Evolutionary conservation across 352 stramenopile genomes (phyloP).

Genomic region (Discostella stelligera): DNA sequence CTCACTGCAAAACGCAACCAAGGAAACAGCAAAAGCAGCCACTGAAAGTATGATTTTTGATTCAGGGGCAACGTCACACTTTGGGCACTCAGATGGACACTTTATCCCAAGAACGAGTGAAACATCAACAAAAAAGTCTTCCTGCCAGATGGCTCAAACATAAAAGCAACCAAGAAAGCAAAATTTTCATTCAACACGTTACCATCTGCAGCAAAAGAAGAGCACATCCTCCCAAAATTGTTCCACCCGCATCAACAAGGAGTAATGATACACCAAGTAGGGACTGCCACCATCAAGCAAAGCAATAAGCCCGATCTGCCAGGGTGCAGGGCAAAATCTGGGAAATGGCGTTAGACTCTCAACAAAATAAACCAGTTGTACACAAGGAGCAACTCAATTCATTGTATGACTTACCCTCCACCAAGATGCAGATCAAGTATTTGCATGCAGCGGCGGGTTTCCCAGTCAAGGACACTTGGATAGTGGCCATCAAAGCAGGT

Average conservation of each 20-base stretch:
- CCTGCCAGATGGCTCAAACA: background rate
- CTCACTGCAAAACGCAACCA: background rate
- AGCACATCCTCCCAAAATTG: conserved; percentile 27
- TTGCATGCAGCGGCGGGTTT: background rate
- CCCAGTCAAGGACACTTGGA: background rate
- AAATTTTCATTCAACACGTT: conserved; percentile 19
- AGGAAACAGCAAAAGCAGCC: background rate
- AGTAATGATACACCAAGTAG: background rate
- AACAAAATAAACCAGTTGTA: background rate
- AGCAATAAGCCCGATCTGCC: background rate
- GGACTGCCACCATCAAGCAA: background rate
- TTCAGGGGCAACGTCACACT: conserved; percentile 14
- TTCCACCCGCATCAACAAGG: conserved; percentile 12
- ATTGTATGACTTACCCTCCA: conserved; percentile 20
- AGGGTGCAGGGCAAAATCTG: background rate
- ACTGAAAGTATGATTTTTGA: conserved; percentile 14
- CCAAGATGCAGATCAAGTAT: conserved; percentile 19
- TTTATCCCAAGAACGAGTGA: conserved; percentile 7
- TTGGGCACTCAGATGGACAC: background rate
- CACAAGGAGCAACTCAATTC: background rate
- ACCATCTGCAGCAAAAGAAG: conserved; percentile 7
- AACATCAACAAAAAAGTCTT: conserved; percentile 1
- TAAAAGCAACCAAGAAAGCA: background rate
- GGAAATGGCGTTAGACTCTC: background rate
- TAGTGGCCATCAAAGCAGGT: conserved; percentile 13